Evolutionary conservation across 495 filamentous ascomycete genomes (phyloP).

Genomic region (Aspergillus cavernicola): DNA sequence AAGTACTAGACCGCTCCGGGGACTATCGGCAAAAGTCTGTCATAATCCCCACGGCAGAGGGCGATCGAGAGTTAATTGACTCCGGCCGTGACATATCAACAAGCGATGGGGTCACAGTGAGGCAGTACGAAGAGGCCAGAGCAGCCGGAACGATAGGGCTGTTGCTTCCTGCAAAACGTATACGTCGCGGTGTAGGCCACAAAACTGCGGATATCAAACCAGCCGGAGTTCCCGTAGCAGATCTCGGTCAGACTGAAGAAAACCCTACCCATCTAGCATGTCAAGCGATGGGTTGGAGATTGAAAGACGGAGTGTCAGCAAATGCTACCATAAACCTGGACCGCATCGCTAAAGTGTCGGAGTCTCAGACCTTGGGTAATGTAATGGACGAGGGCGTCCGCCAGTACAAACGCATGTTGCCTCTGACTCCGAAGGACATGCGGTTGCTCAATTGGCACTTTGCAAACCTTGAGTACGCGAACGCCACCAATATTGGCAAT

Average conservation of each 20-base stretch:
- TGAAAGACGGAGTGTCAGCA: conserved; percentile 61
- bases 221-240: conserved; percentile 46
- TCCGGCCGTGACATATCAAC: conserved; percentile 70
- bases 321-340: conserved; percentile 74
- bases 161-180: conserved; percentile 38
- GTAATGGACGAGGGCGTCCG: conserved; percentile 84
- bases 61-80: conserved; percentile 80
- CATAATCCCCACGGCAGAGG: conserved; percentile 69
- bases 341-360: conserved; percentile 51
- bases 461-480: conserved; percentile 96
- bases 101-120: conserved; percentile 67
- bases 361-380: conserved; percentile 73
- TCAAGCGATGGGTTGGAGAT: conserved; percentile 73
- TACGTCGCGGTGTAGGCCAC: conserved; percentile 43
- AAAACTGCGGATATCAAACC: conserved; percentile 41
- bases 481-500: conserved; percentile 79
- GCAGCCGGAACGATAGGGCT: conserved; percentile 40
- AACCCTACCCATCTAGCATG: conserved; percentile 66
- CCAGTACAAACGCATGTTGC: conserved; percentile 80
- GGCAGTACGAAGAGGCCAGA: conserved; percentile 61
- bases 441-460: conserved; percentile 96
- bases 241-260: conserved; percentile 58
- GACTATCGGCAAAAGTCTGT: conserved; percentile 76
- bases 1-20: conserved; percentile 86
- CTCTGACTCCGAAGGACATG: conserved; percentile 80